Conservation (phyloP, 768 basidiomycete species). For the Leccinellum albellum region DNA sequence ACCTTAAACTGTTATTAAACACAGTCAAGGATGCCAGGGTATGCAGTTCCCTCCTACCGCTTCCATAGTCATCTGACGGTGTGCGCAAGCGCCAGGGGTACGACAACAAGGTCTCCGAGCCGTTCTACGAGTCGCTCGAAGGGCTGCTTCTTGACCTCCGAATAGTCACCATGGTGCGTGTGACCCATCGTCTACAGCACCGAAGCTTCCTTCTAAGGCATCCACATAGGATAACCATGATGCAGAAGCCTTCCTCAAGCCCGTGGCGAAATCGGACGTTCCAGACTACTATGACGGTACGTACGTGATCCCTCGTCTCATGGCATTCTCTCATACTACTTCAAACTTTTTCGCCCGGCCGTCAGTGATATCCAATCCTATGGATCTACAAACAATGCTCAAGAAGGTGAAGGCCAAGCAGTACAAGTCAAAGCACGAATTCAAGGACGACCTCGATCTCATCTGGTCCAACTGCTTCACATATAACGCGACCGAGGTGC, state of each 20-base stretch:
- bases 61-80: constrained; percentile 19
- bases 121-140: constrained; percentile 93
- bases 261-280: constrained; percentile 84
- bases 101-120: constrained; percentile 74
- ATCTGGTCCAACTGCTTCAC: constrained; percentile 96
- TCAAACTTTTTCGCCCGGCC: background rate
- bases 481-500: constrained; percentile 88
- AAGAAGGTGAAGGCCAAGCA: constrained; percentile 89
- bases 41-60: constrained; percentile 35
- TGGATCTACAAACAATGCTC: constrained; percentile 92
- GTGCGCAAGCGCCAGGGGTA: constrained; percentile 40
- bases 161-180: constrained; percentile 62
- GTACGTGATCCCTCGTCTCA: constrained; percentile 24
- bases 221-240: constrained; percentile 72
- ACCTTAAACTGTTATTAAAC: constrained; percentile 77
- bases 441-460: constrained; percentile 89
- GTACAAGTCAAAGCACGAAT: constrained; percentile 93
- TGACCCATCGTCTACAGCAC: constrained; percentile 6
- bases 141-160: constrained; percentile 83
- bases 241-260: constrained; percentile 90
- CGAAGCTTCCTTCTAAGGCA: constrained; percentile 29
- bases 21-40: constrained; percentile 88
- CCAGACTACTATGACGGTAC: constrained; percentile 91
- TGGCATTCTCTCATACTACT: constrained; percentile 1
- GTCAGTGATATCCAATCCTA: constrained; percentile 87